Base-by-base conservation (phyloP, 805 yeast genomes). In the Spathaspora girioi region DNA sequence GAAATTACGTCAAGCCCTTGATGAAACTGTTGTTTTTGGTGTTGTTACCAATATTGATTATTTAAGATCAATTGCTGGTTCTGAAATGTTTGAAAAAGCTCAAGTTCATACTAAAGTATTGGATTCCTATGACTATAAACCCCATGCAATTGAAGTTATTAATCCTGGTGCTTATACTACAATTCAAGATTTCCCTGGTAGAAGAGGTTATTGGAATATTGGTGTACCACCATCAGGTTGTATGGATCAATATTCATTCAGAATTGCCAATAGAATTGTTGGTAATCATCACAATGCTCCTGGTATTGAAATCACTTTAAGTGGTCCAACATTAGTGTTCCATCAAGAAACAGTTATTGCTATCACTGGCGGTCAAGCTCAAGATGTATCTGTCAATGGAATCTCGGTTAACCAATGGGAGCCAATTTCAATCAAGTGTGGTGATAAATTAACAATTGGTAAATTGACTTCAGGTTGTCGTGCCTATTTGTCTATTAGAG, bases 191-290 rank as follows among this genome's bases (percentile, higher is more conserved):
- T 94, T 84, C 68, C 97, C 98, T 1, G 99, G 99, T 61, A 85
- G 99, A 75, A 76, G 77, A 50, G 86, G 90, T n/a, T 77, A 77
- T 67, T 88, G 96, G 96, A 83, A 87, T 64, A 80, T 87, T 59
- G 99, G 99, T 67, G 98, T 93, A 50, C 99, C 99, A 23, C 98
- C 98, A 7, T 89, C 97, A 41, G 99, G 99, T 45, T 97, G 98
- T 53, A 94, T 93, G 98, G 99, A 93, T 70, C 81, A 84, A 54
- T 92, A 85, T 62, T 84, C 97, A 4, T 92, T 92, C 75, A 79
- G 97, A 61, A 67, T 89, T 55, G 97, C 97, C 18, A 93, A 93
- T 75, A 76, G 87, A 64, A 83, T 89, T 62, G 98, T 93, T 44
- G 98, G 97, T 54, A 94, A 93, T 69, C 81, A 85, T 58, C 71